Conservation (phyloP, 345 rosid genomes). For the Bruguiera gymnorhiza region DNA sequence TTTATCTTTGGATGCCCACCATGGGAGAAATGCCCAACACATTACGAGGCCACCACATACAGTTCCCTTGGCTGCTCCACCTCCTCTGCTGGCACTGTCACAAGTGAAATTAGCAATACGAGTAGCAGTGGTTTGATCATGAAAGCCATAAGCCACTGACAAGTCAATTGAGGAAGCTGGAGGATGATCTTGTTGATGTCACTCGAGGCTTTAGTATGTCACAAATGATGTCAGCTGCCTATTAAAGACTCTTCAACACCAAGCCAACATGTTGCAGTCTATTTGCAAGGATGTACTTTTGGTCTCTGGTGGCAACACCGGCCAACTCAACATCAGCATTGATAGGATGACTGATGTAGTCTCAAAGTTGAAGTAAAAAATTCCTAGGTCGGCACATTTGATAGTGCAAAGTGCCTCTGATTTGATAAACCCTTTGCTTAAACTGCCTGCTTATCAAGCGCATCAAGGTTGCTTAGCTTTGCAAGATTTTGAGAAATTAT, state of each 20-base stretch:
- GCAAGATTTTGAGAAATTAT: conserved; percentile 3
- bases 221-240: neutral
- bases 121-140: too few relatives aligned
- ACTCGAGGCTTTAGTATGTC: neutral
- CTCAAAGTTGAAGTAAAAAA: neutral
- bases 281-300: neutral
- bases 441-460: neutral
- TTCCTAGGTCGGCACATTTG: neutral
- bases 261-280: neutral
- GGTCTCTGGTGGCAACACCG: neutral
- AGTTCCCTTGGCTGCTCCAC: too few relatives aligned
- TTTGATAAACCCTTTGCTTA: neutral
- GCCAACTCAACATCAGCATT: neutral
- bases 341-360: neutral
- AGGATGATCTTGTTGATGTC: too few relatives aligned
- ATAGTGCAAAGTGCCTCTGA: neutral
- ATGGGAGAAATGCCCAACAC: too few relatives aligned
- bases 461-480: neutral
- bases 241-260: neutral
- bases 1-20: too few relatives aligned
- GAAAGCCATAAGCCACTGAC: too few relatives aligned
- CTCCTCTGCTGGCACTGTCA: too few relatives aligned
- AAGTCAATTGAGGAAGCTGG: too few relatives aligned
- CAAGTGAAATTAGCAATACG: too few relatives aligned
- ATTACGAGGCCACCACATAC: too few relatives aligned